phyloP scores from a whole-genome alignment of 257 asterid genomes.

The Leptodermis oblonga region DNA sequence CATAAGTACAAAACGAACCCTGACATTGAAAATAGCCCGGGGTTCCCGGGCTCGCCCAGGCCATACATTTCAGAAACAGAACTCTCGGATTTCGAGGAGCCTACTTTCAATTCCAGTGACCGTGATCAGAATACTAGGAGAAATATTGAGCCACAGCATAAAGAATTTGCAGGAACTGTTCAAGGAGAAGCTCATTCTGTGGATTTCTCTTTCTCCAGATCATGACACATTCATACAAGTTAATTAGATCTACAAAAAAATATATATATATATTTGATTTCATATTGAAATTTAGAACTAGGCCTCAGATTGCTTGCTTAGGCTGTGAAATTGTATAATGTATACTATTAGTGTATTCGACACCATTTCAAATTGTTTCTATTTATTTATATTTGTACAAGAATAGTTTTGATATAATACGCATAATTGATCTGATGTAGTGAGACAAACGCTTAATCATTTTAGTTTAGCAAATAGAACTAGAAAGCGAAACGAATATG shows the following conservation, averaged over 20 bases:
- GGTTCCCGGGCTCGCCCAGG: conserved; percentile 17
- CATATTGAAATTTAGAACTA: background rate
- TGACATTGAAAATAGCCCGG: conserved; percentile 11
- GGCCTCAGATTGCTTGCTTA: background rate
- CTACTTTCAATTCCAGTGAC: conserved; percentile 16
- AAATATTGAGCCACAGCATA: background rate
- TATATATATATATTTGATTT: background rate
- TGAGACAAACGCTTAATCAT: too few relatives aligned
- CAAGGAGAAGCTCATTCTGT: background rate
- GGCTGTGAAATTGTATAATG: background rate
- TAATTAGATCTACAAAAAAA: background rate
- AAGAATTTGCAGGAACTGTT: conserved; percentile 4
- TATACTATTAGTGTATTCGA: too few relatives aligned
- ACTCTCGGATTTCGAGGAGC: conserved; percentile 14
- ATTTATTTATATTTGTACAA: too few relatives aligned
- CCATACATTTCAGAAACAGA: conserved; percentile 10
- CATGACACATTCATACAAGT: background rate
- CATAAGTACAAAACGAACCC: conserved; percentile 9
- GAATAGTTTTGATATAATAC: too few relatives aligned
- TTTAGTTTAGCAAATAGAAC: too few relatives aligned
- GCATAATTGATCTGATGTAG: too few relatives aligned
- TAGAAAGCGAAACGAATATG: too few relatives aligned
- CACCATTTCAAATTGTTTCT: background rate
- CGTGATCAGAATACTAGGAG: conserved; percentile 9
- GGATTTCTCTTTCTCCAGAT: conserved; percentile 16